Percentiles rank a stretch among this genome's conserved stretches.
Evolutionary conservation across 2,329 filamentous ascomycete species (phyloP).

Genomic region (Penicillium expansum): DNA sequence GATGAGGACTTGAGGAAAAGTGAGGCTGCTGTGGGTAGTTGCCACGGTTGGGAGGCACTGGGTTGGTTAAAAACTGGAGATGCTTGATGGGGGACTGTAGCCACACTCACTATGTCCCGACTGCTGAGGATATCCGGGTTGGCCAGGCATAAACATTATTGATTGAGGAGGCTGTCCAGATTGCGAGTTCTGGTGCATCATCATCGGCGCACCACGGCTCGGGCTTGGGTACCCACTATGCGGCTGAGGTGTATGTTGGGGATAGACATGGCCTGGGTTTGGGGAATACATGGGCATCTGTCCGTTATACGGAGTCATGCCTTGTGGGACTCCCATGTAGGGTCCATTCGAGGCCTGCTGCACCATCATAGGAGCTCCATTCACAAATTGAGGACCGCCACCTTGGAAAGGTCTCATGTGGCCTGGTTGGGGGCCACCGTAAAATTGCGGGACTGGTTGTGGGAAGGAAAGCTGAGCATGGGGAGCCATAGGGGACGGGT

Average conservation of each 20-base stretch:
- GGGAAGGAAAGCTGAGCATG: constrained; percentile 69
- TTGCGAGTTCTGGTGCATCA: constrained; percentile 92
- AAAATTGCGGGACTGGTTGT: constrained; percentile 69
- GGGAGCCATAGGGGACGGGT: constrained; percentile 65
- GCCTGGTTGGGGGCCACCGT: constrained; percentile 67
- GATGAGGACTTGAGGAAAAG: constrained; percentile 64
- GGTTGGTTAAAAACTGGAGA: constrained; percentile 41
- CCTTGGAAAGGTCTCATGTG: constrained; percentile 71
- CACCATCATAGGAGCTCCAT: constrained; percentile 76
- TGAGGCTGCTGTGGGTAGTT: constrained; percentile 62
- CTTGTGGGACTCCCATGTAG: constrained; percentile 71
- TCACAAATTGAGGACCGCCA: constrained; percentile 69
- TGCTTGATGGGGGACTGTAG: constrained; percentile 13
- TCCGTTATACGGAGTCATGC: constrained; percentile 64
- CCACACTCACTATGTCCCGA: constrained; percentile 68
- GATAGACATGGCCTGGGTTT: constrained; percentile 68
- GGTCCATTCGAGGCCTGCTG: constrained; percentile 65
- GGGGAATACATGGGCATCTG: constrained; percentile 82
- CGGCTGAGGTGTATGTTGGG: constrained; percentile 51
- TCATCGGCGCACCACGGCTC: constrained; percentile 80
- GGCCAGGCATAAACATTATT: constrained; percentile 74
- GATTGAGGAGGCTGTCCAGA: constrained; percentile 71
- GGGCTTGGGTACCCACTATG: constrained; percentile 86
- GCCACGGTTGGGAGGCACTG: constrained; percentile 59
- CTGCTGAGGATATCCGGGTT: constrained; percentile 71